Evolutionary conservation across 345 rosid genomes (phyloP).

Genomic region (Hibiscus mutabilis): DNA sequence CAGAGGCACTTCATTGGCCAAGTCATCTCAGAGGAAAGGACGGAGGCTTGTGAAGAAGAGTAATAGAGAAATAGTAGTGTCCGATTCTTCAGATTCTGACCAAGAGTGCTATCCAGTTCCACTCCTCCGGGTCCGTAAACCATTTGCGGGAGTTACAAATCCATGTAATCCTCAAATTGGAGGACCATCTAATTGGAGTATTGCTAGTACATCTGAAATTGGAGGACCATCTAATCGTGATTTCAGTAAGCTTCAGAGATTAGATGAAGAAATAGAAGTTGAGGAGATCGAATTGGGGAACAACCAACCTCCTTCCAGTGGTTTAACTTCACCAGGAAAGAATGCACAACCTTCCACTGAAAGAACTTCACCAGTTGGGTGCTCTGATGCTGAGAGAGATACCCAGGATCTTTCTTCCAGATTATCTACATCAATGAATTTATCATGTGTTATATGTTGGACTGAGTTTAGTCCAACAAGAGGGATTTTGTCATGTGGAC

Average conservation of each 20-base stretch:
- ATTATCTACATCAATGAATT: slow-evolving; percentile 34
- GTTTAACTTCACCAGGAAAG: slow-evolving; percentile 10
- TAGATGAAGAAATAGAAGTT: slow-evolving; percentile 23
- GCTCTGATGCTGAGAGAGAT: slow-evolving; percentile 20
- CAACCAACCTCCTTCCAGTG: slow-evolving; percentile 14
- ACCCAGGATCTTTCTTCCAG: slow-evolving; percentile 14
- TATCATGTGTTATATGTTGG: slow-evolving; percentile 91
- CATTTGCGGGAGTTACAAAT: not conserved
- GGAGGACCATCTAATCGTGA: slow-evolving; percentile 34
- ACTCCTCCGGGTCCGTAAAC: slow-evolving; percentile 15
- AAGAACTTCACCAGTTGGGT: slow-evolving; percentile 20
- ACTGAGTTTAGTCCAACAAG: slow-evolving; percentile 82
- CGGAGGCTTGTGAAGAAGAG: slow-evolving; percentile 37
- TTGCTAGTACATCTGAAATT: slow-evolving; percentile 16
- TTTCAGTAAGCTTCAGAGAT: slow-evolving; percentile 12
- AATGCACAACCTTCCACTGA: slow-evolving; percentile 10
- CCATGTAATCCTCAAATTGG: slow-evolving; percentile 23
- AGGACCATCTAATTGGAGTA: slow-evolving; percentile 29
- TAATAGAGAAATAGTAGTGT: slow-evolving; percentile 23
- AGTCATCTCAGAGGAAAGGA: slow-evolving; percentile 33
- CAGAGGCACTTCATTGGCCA: slow-evolving; percentile 23
- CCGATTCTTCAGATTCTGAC: slow-evolving; percentile 34
- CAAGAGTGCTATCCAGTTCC: slow-evolving; percentile 23
- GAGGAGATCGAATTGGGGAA: slow-evolving; percentile 31
- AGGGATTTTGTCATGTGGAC: slow-evolving; percentile 87